A percentile compares a stretch with the other conserved stretches of the same genome.
Evolutionary conservation across 2,329 filamentous ascomycete species (phyloP).

Genomic region (Thelonectria discophora): DNA sequence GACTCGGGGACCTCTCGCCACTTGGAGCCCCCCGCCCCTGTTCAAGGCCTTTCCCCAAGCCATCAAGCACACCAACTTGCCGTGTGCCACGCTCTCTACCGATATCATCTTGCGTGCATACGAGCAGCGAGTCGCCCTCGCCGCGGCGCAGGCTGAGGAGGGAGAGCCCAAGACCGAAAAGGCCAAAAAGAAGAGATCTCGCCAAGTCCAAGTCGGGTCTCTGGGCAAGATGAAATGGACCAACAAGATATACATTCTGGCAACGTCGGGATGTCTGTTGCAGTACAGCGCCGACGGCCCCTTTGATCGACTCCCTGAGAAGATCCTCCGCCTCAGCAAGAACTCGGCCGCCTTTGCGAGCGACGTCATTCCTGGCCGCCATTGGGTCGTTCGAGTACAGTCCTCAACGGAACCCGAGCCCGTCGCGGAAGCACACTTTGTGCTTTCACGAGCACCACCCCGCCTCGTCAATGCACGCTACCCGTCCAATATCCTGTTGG

Average conservation of each 20-base stretch:
- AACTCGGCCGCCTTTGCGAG: slow-evolving; percentile 83
- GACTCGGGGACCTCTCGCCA: slow-evolving; percentile 47
- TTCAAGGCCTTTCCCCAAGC: slow-evolving; percentile 90
- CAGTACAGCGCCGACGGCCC: slow-evolving; percentile 78
- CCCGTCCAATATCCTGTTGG: slow-evolving; percentile 73
- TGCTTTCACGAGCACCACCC: slow-evolving; percentile 72
- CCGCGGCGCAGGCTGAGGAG: slow-evolving; percentile 30
- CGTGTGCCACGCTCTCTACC: slow-evolving; percentile 71
- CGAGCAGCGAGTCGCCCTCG: slow-evolving; percentile 53
- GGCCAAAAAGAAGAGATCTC: slow-evolving; percentile 56
- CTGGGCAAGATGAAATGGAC: slow-evolving; percentile 69
- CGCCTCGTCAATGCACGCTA: slow-evolving; percentile 62
- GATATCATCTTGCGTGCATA: slow-evolving; percentile 74
- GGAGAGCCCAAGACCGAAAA: slow-evolving; percentile 45
- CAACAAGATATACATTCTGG: slow-evolving; percentile 76
- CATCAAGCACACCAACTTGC: slow-evolving; percentile 76
- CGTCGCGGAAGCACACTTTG: slow-evolving; percentile 63
- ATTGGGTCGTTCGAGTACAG: slow-evolving; percentile 82
- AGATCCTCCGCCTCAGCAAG: slow-evolving; percentile 74
- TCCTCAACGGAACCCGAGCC: slow-evolving; percentile 69
- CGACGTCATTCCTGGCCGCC: slow-evolving; percentile 80
- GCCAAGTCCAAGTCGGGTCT: slow-evolving; percentile 52
- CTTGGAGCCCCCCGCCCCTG: slow-evolving; percentile 77
- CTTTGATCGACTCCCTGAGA: slow-evolving; percentile 78
- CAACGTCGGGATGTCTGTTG: slow-evolving; percentile 75